Base-by-base conservation (phyloP, 345 rosid species). In the Iberis pinnata region DNA sequence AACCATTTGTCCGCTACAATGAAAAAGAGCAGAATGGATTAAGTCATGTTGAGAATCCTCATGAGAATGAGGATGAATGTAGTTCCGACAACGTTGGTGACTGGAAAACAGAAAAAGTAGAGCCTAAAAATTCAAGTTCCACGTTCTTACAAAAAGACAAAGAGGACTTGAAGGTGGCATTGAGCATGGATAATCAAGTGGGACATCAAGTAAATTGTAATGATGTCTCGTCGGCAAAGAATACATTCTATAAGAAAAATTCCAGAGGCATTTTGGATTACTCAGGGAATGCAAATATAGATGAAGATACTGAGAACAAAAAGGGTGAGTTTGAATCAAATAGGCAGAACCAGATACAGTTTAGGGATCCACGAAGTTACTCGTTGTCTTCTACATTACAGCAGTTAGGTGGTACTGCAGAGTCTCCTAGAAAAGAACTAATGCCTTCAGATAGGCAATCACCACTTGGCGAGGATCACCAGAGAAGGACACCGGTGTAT, bases 351-450 rank as follows among this genome's bases (percentile, higher is more conserved):
- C 69, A 58, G 44, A 45, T 61, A 12, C 76, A 33, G 29, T 37
- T 58, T 54, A 76, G 70, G 75, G 63, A 69, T 60, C 56, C 77
- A 47, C 81, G 68, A 44, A 64, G 75, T 39, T 86, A 83, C 71
- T 53, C 75, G 11, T 71, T 67, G n/a, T n/a, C n/a, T 20, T 78
- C 83, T 41, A 65, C 73, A 35, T 67, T 80, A 12, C 82, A 80
- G 59, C 86, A 76, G 73, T 59, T 81, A 61, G 81, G 82, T 47
- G 68, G 68, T 39, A 36, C 67, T 45, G 78, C 66, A 49, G 86
- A 67, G 68, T 70, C 48, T 46, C 67, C 72, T 51, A 69, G 66
- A 62, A 79, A 64, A 61, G 78, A 71, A 19, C 62, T 61, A 22
- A 22, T 22, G 25, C 4, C 3, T 46, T 69, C 52, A 12, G 78